A percentile compares a stretch with the other conserved stretches of the same genome.
Conservation (phyloP, 2,329 filamentous ascomycete genomes). For the Epichloe glyceriae region DNA sequence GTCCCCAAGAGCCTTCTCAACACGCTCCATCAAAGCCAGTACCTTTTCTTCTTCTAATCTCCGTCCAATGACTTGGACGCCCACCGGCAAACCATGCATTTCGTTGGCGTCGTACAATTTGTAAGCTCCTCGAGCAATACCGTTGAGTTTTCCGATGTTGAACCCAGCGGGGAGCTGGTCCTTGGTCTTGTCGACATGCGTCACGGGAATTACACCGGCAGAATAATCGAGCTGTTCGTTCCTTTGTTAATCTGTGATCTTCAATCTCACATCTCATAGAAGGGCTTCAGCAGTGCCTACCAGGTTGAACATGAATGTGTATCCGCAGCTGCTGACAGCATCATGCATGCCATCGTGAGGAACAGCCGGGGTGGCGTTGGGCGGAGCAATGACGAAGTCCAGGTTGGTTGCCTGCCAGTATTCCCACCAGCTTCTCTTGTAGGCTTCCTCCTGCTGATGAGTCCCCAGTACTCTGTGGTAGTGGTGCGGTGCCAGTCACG, state of each 20-base stretch:
- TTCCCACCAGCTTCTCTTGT: conserved; percentile 65
- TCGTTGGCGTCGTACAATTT: conserved; percentile 68
- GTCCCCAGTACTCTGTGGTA: conserved; percentile 68
- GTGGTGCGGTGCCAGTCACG: conserved; percentile 60
- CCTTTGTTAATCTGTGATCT: background rate
- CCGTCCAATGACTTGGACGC: conserved; percentile 69
- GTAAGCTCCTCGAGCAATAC: conserved; percentile 70
- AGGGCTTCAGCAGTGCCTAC: conserved; percentile 26
- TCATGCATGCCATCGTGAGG: conserved; percentile 79
- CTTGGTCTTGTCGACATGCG: conserved; percentile 59
- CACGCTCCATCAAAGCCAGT: conserved; percentile 61
- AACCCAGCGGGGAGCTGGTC: conserved; percentile 54
- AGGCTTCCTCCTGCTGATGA: conserved; percentile 67
- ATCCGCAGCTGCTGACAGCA: conserved; percentile 75
- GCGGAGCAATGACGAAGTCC: conserved; percentile 73
- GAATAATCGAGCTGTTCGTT: conserved; percentile 63
- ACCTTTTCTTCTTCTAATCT: conserved; percentile 82
- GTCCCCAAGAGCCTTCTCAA: conserved; percentile 60
- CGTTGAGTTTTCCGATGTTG: conserved; percentile 54
- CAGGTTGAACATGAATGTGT: conserved; percentile 88
- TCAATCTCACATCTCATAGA: background rate
- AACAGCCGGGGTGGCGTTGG: conserved; percentile 79
- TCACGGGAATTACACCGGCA: conserved; percentile 70
- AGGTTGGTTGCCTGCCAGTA: conserved; percentile 68
- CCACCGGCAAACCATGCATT: conserved; percentile 83